Conservation (phyloP, 768 basidiomycete species). For the Hygrocybe punicea region DNA sequence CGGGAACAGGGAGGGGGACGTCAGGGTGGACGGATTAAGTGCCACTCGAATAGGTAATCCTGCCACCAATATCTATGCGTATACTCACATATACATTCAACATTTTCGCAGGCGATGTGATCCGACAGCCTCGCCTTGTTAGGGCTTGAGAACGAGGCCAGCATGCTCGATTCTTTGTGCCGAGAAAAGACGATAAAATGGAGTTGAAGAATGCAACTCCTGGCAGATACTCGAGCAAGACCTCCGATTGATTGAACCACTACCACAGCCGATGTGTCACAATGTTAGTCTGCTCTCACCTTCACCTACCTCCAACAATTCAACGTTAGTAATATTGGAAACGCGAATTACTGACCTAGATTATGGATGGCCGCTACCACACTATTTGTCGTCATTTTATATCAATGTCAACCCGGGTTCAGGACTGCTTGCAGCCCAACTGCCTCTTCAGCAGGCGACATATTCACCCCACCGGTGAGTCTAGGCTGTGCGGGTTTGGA, state of each 20-base stretch:
- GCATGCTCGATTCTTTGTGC: slow-evolving; percentile 31
- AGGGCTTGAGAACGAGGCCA: slow-evolving; percentile 41
- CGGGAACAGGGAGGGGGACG: not conserved
- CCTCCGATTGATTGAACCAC: slow-evolving; percentile 13
- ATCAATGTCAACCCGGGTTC: slow-evolving; percentile 62
- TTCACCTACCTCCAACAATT: slow-evolving; percentile 5
- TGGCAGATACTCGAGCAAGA: not conserved
- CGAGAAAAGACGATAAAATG: slow-evolving; percentile 4
- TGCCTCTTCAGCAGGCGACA: slow-evolving; percentile 74
- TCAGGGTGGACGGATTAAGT: not conserved
- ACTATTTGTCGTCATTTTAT: slow-evolving; percentile 68
- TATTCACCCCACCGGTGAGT: slow-evolving; percentile 49
- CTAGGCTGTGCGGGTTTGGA: slow-evolving; percentile 9
- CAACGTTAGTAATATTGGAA: not conserved
- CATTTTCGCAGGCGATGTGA: slow-evolving; percentile 27
- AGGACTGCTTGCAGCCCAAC: slow-evolving; percentile 61
- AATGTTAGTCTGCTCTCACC: slow-evolving; percentile 48
- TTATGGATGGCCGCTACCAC: slow-evolving; percentile 75
- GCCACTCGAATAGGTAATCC: not conserved
- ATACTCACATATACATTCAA: not conserved
- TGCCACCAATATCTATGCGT: not conserved
- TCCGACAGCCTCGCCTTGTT: slow-evolving; percentile 42
- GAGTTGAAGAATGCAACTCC: slow-evolving; percentile 6
- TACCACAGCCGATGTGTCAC: slow-evolving; percentile 55
- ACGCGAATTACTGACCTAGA: slow-evolving; percentile 35